Conservation (phyloP, 441 rosid species). For the Theobroma grandiflorum region DNA sequence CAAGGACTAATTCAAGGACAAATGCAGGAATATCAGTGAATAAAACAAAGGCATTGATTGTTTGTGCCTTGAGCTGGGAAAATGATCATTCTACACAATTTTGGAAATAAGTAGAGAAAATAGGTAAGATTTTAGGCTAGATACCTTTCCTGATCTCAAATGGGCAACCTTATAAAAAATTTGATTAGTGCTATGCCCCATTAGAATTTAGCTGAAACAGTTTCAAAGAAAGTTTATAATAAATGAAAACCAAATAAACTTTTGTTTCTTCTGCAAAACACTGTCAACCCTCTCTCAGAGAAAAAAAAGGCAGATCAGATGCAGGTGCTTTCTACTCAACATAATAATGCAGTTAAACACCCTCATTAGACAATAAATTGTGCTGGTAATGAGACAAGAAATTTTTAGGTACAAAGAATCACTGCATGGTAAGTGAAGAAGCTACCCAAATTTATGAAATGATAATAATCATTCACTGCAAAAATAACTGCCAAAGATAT, state of each 20-base stretch:
- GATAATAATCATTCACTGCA: slow-evolving; percentile 4
- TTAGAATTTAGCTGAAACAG: background rate
- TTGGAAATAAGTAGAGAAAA: background rate
- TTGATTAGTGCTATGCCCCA: background rate
- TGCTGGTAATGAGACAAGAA: background rate
- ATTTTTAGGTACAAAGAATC: background rate
- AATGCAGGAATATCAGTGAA: background rate
- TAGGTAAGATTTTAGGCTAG: background rate
- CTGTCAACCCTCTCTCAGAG: background rate
- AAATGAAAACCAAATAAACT: slow-evolving; percentile 6
- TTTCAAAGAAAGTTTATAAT: background rate
- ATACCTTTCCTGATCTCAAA: background rate
- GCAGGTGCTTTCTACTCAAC: slow-evolving; percentile 18
- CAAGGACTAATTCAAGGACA: background rate
- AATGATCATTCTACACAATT: slow-evolving; percentile 1
- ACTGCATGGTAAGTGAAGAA: background rate
- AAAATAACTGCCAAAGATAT: background rate
- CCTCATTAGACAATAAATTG: background rate
- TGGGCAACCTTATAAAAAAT: background rate
- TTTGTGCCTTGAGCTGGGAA: background rate
- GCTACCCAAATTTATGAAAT: slow-evolving; percentile 17
- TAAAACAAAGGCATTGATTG: background rate
- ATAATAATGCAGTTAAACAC: background rate
- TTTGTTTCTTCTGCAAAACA: slow-evolving; percentile 1
- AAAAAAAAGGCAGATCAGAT: background rate